phyloP scores from a whole-genome alignment of 1,139 yeast genomes.

The Saccharomycopsis crataegensis region DNA sequence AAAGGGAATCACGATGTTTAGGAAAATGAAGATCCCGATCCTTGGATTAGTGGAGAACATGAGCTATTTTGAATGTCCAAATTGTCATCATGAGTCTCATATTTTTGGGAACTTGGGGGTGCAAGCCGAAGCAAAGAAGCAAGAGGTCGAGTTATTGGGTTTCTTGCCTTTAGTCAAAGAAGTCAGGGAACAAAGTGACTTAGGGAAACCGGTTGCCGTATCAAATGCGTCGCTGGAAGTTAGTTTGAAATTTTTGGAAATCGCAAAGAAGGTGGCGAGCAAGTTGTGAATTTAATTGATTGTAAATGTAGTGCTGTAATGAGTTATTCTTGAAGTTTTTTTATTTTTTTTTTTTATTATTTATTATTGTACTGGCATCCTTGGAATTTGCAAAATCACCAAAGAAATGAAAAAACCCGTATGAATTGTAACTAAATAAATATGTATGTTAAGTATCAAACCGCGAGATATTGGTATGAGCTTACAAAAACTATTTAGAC shows the following conservation, averaged over 20 bases:
- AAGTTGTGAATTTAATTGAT: neutral
- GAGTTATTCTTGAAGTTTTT: too few species aligned
- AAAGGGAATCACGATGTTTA: conserved; percentile 74
- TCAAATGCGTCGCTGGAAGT: conserved; percentile 34
- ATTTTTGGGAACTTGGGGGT: conserved; percentile 72
- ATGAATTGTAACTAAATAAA: too few species aligned
- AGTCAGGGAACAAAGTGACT: conserved; percentile 57
- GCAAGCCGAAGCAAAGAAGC: conserved; percentile 44
- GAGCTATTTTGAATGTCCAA: conserved; percentile 73
- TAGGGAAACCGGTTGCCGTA: conserved; percentile 58
- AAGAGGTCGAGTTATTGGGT: conserved; percentile 49
- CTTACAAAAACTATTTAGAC: too few species aligned
- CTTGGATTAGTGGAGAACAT: conserved; percentile 77
- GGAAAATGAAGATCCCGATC: conserved; percentile 66
- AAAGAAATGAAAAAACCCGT: too few species aligned
- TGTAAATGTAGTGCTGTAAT: neutral
- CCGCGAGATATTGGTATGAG: too few species aligned
- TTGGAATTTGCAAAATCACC: too few species aligned
- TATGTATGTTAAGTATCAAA: too few species aligned
- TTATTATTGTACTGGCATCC: too few species aligned
- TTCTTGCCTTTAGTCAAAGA: conserved; percentile 59
- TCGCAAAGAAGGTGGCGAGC: conserved; percentile 34
- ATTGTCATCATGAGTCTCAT: conserved; percentile 66
- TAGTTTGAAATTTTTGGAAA: conserved; percentile 35
- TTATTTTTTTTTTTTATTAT: too few species aligned